These are phyloP conservation scores for Lasiodiplodia sp. DNA, from an alignment of 2,329 filamentous ascomycete genomes.

Conservation along the genomic window DNA sequence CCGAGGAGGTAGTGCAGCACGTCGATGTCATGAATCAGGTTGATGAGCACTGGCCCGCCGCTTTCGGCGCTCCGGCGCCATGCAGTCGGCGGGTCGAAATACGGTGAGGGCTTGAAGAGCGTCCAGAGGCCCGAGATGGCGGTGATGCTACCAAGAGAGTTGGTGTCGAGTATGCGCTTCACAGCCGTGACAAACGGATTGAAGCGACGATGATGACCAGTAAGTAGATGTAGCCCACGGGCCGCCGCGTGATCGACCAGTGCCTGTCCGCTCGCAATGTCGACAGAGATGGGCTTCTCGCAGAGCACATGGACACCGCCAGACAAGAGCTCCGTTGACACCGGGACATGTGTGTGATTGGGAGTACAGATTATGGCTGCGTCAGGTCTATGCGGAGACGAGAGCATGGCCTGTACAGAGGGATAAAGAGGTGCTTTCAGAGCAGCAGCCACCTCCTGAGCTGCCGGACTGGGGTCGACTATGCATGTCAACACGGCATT, in stretches of 20 bases:
- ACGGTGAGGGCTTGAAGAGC: slow-evolving; percentile 58
- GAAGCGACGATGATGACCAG: slow-evolving; percentile 67
- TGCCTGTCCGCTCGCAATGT: slow-evolving; percentile 46
- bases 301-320: slow-evolving; percentile 62
- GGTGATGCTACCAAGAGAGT: slow-evolving; percentile 55
- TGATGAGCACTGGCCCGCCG: slow-evolving; percentile 63
- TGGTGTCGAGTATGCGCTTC: slow-evolving; percentile 51
- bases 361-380: slow-evolving; percentile 67
- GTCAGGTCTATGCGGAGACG: slow-evolving; percentile 51
- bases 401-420: slow-evolving; percentile 54
- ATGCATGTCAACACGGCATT: slow-evolving; percentile 53
- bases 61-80: slow-evolving; percentile 59
- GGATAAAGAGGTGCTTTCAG: slow-evolving; percentile 50
- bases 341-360: slow-evolving; percentile 63
- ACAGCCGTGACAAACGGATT: slow-evolving; percentile 62
- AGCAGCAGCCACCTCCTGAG: slow-evolving; percentile 43
- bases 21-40: slow-evolving; percentile 68
- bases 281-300: slow-evolving; percentile 63
- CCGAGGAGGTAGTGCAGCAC: slow-evolving; percentile 65
- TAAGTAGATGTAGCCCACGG: slow-evolving; percentile 54
- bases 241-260: slow-evolving; percentile 38
- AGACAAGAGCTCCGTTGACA: slow-evolving; percentile 58
- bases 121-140: slow-evolving; percentile 65
- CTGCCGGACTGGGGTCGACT: slow-evolving; percentile 55
- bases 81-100: slow-evolving; percentile 57